A percentile compares a stretch with the other conserved stretches of the same genome.
These are phyloP conservation scores for Fusarium coicis DNA, from an alignment of 2,329 filamentous ascomycete species.

Conservation along the genomic window DNA sequence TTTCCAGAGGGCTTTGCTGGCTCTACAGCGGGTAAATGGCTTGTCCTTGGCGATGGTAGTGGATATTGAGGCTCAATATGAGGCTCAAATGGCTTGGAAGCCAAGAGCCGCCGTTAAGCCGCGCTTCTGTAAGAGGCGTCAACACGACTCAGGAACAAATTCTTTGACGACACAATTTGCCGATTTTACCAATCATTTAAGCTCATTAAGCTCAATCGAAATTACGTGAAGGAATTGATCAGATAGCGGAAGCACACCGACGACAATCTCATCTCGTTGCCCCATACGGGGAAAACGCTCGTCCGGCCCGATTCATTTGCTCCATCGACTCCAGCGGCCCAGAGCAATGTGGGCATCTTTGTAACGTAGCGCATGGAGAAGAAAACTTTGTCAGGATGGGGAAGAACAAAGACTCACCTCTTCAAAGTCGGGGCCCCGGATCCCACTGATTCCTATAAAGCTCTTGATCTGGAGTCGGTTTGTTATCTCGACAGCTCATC, in stretches of 20 bases:
- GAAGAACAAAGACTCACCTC: conserved; percentile 3
- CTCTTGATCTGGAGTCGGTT: background rate
- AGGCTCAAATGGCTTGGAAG: conserved; percentile 11
- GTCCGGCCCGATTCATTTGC: conserved; percentile 25
- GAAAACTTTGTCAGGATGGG: conserved; percentile 18
- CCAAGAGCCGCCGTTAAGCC: background rate
- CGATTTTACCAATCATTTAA: conserved; percentile 5
- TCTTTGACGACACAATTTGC: background rate
- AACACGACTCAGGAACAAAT: background rate
- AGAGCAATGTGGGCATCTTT: conserved; percentile 17
- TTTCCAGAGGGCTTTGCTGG: background rate
- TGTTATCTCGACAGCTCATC: background rate
- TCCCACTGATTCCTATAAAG: conserved; percentile 18
- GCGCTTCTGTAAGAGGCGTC: background rate
- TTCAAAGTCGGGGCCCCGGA: conserved; percentile 24
- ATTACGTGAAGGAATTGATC: background rate
- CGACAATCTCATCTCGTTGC: conserved; percentile 1
- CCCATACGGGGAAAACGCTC: conserved; percentile 26
- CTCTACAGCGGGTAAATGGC: background rate
- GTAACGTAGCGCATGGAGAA: conserved; percentile 24
- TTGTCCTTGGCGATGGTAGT: background rate
- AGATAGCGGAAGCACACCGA: background rate
- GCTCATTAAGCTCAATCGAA: background rate
- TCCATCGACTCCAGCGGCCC: conserved; percentile 11
- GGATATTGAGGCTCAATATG: conserved; percentile 12